Base-by-base conservation (phyloP, 192 early-diverging fungal species). In the Rhizophagus prolifer region DNA sequence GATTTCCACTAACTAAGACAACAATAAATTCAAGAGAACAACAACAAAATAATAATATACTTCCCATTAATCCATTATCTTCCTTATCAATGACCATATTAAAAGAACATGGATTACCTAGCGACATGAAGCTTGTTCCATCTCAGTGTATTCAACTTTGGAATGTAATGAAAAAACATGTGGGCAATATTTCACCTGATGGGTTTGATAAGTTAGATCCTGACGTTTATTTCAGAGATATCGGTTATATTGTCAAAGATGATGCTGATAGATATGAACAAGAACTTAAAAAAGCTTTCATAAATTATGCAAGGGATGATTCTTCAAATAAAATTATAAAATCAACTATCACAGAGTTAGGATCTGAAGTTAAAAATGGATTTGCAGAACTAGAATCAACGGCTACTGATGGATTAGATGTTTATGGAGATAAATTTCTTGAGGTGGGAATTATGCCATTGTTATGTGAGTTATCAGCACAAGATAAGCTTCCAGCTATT, bases 401-500 rank as follows among this genome's bases (percentile, higher is more conserved):
- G 38, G 44, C 81, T 4, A 34, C 31, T 61, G 16, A 74, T 46
- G 8, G 62, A 58, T 58, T 59, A 61, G 73, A 83, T 76, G 38
- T 74, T 75, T 73, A 83, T 71, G 63, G 38, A 14, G 23, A 61
- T 1, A 8, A 75, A 9, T 70, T 79, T 60, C 21, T 31, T 21
- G 16, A 70, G n/a, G 21, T 26, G 4, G 21, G 64, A 19, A 79
- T 78, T 31, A 4, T 80, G 19, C 59, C 77, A 26, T 38, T 80
- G 16, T 44, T 60, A n/a, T 23, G 7, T 41, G 83, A 86, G 58
- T 44, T 86, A 4, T 72, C 75, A 23, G 46, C 64, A 58, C 72
- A 84, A 38, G 81, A 80, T 34, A 85, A 86, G 41, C 70, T 80
- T 9, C 84, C 84, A 0, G 84, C 85, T 9, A 83, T 85, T n/a